A percentile compares a stretch with the other conserved stretches of the same genome.
Evolutionary conservation across 345 rosid genomes (phyloP).

Genomic region (Pugionium dolabratum): DNA sequence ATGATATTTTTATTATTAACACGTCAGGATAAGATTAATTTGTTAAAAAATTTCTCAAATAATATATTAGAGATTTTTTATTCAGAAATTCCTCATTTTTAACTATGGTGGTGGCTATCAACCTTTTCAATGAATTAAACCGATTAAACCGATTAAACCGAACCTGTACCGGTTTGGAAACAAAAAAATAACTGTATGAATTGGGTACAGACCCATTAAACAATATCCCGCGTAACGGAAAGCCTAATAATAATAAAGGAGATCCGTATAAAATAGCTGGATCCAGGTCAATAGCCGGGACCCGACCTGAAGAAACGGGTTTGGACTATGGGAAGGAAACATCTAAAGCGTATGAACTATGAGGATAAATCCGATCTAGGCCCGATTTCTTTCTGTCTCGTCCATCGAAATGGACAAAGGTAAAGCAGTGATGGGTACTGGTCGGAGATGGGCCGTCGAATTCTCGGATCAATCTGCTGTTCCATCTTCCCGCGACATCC

Average conservation of each 20-base stretch:
- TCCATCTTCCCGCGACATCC: slow-evolving; percentile 82
- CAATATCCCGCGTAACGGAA: background rate
- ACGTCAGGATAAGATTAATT: too few species aligned
- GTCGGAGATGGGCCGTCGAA: slow-evolving; percentile 97
- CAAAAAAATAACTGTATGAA: background rate
- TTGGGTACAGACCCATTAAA: slow-evolving; percentile 25
- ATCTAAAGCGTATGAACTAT: too few species aligned
- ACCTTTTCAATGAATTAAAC: background rate
- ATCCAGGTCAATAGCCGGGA: slow-evolving; percentile 15
- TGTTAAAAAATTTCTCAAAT: too few species aligned
- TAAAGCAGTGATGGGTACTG: slow-evolving; percentile 91
- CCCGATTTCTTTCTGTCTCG: slow-evolving; percentile 9
- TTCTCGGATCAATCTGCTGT: slow-evolving; percentile 84
- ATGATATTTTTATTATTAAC: too few species aligned
- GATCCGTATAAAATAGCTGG: slow-evolving; percentile 17
- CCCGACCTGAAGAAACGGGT: slow-evolving; percentile 22
- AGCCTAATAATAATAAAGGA: slow-evolving; percentile 9
- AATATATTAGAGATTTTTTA: too few species aligned
- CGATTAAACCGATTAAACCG: background rate
- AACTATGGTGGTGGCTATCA: too few species aligned
- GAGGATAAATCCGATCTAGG: slow-evolving; percentile 33
- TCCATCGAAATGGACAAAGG: slow-evolving; percentile 80
- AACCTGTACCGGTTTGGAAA: slow-evolving; percentile 8
- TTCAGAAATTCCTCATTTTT: too few species aligned
- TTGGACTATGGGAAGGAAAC: slow-evolving; percentile 1